These are phyloP conservation scores for Vigna radiata DNA, from an alignment of 306 rosid genomes.

Conservation along the genomic window DNA sequence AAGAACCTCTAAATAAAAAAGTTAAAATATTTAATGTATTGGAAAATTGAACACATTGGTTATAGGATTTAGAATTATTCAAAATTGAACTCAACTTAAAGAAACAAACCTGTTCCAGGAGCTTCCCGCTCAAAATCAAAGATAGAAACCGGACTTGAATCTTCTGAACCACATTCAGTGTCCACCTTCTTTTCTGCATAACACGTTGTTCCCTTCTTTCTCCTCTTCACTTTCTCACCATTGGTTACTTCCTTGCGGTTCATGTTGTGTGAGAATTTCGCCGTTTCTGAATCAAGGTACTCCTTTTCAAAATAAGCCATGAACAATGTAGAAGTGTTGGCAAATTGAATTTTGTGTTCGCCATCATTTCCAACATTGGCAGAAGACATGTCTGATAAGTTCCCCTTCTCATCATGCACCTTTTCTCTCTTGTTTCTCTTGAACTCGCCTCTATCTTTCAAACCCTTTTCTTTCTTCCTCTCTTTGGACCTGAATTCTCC, in stretches of 20 bases:
- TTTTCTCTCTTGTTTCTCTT: conserved; percentile 51
- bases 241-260: conserved; percentile 38
- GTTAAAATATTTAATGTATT: background rate
- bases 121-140: conserved; percentile 62
- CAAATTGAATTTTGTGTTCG: conserved; percentile 31
- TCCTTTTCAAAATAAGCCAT: conserved; percentile 32
- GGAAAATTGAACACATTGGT: background rate
- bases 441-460: conserved; percentile 46
- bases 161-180: conserved; percentile 65
- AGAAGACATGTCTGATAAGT: conserved; percentile 38
- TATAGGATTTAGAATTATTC: background rate
- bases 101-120: conserved; percentile 66
- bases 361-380: conserved; percentile 30
- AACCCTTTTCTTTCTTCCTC: conserved; percentile 42
- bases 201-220: conserved; percentile 46
- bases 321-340: conserved; percentile 9
- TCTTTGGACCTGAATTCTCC: conserved; percentile 47
- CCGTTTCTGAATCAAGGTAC: conserved; percentile 26
- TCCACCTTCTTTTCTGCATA: conserved; percentile 50
- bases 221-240: conserved; percentile 50
- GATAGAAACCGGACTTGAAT: conserved; percentile 90
- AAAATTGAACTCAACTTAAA: conserved; percentile 5
- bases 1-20: background rate
- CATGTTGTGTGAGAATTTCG: conserved; percentile 22
- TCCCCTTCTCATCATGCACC: conserved; percentile 42